Evolutionary conservation across 352 stramenopile species (phyloP).

Genomic region (Pythium folliculosum): DNA sequence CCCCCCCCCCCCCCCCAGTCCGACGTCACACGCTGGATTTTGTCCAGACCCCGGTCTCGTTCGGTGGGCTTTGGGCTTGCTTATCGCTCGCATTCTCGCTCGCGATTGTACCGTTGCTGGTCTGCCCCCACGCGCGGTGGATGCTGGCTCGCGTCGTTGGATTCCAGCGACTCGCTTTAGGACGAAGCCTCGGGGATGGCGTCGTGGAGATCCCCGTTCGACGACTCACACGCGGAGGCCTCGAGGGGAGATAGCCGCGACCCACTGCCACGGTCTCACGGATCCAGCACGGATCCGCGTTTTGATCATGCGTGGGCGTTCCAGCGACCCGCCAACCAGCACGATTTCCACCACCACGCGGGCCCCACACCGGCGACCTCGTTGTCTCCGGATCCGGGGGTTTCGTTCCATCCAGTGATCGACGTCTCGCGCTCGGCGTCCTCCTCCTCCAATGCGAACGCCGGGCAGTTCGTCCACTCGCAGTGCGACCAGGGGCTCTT

Average conservation of each 20-base stretch:
- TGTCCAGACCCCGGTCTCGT: background rate
- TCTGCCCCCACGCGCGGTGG: background rate
- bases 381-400: background rate
- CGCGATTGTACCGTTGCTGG: background rate
- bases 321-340: background rate
- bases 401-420: constrained; percentile 2
- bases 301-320: background rate
- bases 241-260: background rate
- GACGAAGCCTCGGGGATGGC: constrained; percentile 7
- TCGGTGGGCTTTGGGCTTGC: background rate
- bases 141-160: background rate
- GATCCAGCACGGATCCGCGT: background rate
- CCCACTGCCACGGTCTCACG: background rate
- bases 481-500: constrained; percentile 81
- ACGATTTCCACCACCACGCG: constrained; percentile 4
- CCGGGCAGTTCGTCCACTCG: constrained; percentile 53
- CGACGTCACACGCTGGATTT: background rate
- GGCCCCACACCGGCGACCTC: background rate
- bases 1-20: background rate
- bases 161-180: background rate
- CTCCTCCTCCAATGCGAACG: background rate
- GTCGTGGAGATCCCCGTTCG: constrained; percentile 14
- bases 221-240: background rate
- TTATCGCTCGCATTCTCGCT: background rate
- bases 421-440: background rate